Base-by-base conservation (phyloP, 768 basidiomycete species). In the Rhizopogon roseolus region DNA sequence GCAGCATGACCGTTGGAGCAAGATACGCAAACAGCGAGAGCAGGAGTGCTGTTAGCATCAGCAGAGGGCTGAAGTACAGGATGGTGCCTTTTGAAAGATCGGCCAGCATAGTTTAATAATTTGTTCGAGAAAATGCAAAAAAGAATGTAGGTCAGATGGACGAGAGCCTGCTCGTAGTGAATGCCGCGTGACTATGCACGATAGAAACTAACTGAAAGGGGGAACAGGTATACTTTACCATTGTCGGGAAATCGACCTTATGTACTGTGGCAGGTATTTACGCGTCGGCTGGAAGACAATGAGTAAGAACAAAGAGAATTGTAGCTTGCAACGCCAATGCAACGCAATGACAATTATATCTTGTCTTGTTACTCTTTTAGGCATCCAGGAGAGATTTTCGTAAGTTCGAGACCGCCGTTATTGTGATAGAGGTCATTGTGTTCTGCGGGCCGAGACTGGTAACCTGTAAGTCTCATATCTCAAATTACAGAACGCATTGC, bases 51-150 rank as follows among this genome's bases (percentile, higher is more conserved):
- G 88, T 81, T 41, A 90, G 70, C 56, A 81, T 77, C 46, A 91
- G 70, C 5, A 88, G 22, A 22, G 87, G 86, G 2, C 87, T 77
- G 49, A 91, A 75, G 63, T 85, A 89, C 50, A 87, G 73, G 50
- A 79, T 83, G 59, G 81, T 72, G 52, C 80, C 78, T 75, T 84
- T 89, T 13, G 87, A 85, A 40, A 89, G 75, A 59, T 81, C 79
- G 56, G 82, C 72, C 62, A 91, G 82, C 90, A 90, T 92, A 61
- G 49, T 74, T 25, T 9, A 25, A 48, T 5, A 34, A 13, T 19
- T 19, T 4, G 32, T 34, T 22, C 32, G 8, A 36, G 8, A 22
- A 17, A 7, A 39, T 39, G 3, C 38, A 16, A 48, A 48, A 48
- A 36, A 34, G 46, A 36, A 36, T 36, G 46, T 22, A 34, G 32